A percentile compares a stretch with the other conserved stretches of the same genome.
phyloP scores from a whole-genome alignment of 179 eudicot species.

The Vitellaria paradoxa region DNA sequence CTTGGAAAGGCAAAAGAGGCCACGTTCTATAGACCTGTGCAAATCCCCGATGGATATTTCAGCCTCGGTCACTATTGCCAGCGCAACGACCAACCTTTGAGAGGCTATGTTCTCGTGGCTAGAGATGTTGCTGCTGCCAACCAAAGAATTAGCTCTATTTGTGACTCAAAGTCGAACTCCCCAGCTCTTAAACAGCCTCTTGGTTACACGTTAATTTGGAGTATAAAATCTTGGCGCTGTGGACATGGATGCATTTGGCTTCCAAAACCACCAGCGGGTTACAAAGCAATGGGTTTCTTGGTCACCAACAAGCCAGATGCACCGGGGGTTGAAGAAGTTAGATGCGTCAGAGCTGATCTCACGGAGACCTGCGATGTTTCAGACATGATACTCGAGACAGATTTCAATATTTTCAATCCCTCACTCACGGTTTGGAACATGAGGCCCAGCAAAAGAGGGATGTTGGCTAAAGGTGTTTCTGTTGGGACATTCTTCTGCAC shows the following conservation, averaged over 20 bases:
- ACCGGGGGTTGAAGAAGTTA: slow-evolving; percentile 59
- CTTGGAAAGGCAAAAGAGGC: slow-evolving; percentile 35
- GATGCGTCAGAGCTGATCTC: slow-evolving; percentile 75
- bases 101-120: slow-evolving; percentile 72
- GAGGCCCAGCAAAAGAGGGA: slow-evolving; percentile 70
- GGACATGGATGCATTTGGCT: slow-evolving; percentile 65
- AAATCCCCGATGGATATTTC: slow-evolving; percentile 70
- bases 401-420: slow-evolving; percentile 27
- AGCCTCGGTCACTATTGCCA: slow-evolving; percentile 85
- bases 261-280: slow-evolving; percentile 72
- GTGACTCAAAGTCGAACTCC: slow-evolving; percentile 4
- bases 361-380: slow-evolving; percentile 56
- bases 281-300: slow-evolving; percentile 64
- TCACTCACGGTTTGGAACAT: slow-evolving; percentile 64
- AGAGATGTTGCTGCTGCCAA: slow-evolving; percentile 26
- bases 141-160: not conserved
- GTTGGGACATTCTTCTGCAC: slow-evolving; percentile 77
- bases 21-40: slow-evolving; percentile 69
- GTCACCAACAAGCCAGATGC: slow-evolving; percentile 46
- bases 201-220: slow-evolving; percentile 68
- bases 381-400: slow-evolving; percentile 39
- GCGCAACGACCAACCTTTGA: slow-evolving; percentile 39
- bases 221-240: slow-evolving; percentile 28
- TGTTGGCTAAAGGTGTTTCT: slow-evolving; percentile 58
- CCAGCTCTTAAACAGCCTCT: slow-evolving; percentile 63